phyloP scores from a whole-genome alignment of 2,329 filamentous ascomycete genomes.

The Ampelomyces quisqualis region DNA sequence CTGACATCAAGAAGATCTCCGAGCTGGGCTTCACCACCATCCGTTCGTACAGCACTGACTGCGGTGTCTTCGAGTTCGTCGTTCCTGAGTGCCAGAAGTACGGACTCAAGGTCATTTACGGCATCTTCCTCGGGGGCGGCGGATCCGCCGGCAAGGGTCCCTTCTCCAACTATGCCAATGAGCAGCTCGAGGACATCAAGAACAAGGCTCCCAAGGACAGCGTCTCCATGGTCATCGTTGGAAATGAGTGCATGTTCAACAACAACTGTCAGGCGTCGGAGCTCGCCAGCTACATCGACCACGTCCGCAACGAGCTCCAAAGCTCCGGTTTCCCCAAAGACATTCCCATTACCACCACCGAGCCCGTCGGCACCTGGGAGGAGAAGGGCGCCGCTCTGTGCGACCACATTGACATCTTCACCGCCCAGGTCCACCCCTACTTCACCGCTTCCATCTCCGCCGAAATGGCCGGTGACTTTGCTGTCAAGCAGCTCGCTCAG shows the following conservation, averaged over 20 bases:
- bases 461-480: conserved; percentile 71
- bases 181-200: conserved; percentile 73
- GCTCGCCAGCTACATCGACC: conserved; percentile 69
- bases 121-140: conserved; percentile 75
- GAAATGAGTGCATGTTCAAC: conserved; percentile 88
- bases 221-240: conserved; percentile 78
- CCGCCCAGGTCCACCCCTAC: conserved; percentile 89
- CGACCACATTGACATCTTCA: conserved; percentile 71
- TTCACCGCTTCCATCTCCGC: conserved; percentile 75
- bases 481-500: conserved; percentile 68
- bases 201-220: conserved; percentile 68
- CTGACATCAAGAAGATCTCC: conserved; percentile 48
- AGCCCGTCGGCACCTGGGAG: conserved; percentile 79
- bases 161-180: conserved; percentile 58
- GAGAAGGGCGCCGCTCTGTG: conserved; percentile 64
- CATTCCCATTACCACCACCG: conserved; percentile 71
- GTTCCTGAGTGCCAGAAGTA: conserved; percentile 65
- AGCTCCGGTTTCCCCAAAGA: conserved; percentile 68
- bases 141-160: conserved; percentile 49
- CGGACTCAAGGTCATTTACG: conserved; percentile 78
- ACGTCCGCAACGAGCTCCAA: conserved; percentile 64
- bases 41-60: conserved; percentile 92
- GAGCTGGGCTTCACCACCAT: conserved; percentile 60
- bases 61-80: conserved; percentile 74
- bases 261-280: conserved; percentile 63